Evolutionary conservation across 306 rosid genomes (phyloP).

Genomic region (Urtica urens): DNA sequence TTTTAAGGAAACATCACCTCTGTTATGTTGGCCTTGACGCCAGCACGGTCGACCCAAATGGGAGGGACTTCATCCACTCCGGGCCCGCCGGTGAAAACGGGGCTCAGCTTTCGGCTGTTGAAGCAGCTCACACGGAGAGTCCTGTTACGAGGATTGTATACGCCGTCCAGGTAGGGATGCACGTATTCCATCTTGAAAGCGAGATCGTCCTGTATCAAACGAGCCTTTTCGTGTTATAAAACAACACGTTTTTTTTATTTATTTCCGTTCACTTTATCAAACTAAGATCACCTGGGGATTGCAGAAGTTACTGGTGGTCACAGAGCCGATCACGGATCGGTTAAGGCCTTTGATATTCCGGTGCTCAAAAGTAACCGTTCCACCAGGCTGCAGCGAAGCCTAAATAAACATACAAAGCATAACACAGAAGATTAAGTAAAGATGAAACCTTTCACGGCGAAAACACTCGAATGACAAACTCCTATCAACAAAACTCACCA

Average conservation of each 20-base stretch:
- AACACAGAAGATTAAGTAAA: too few species aligned
- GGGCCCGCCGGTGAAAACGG: constrained; percentile 93
- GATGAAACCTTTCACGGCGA: background rate
- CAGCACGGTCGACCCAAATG: constrained; percentile 91
- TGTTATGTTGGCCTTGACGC: constrained; percentile 73
- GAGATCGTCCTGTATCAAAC: constrained; percentile 88
- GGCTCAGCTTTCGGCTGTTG: constrained; percentile 91
- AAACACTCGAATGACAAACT: background rate
- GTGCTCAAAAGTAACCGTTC: constrained; percentile 78
- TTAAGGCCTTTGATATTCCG: constrained; percentile 74
- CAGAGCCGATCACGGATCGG: constrained; percentile 68
- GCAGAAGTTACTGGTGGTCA: constrained; percentile 70
- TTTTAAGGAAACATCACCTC: constrained; percentile 49
- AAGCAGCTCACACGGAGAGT: constrained; percentile 83
- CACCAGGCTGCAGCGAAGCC: constrained; percentile 99
- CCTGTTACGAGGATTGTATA: constrained; percentile 53
- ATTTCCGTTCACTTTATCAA: background rate
- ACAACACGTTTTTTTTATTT: background rate
- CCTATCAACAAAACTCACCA: constrained; percentile 38
- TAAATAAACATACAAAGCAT: constrained; percentile 27
- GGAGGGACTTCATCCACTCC: constrained; percentile 96
- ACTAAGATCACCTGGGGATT: constrained; percentile 63
- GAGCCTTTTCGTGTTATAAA: too few species aligned
- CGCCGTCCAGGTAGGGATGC: constrained; percentile 92
- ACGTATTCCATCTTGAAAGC: constrained; percentile 89